Evolutionary conservation across 2,329 filamentous ascomycete species (phyloP), one percentile per base, ranked within the genome.

Genomic region (Didymella exigua): DNA sequence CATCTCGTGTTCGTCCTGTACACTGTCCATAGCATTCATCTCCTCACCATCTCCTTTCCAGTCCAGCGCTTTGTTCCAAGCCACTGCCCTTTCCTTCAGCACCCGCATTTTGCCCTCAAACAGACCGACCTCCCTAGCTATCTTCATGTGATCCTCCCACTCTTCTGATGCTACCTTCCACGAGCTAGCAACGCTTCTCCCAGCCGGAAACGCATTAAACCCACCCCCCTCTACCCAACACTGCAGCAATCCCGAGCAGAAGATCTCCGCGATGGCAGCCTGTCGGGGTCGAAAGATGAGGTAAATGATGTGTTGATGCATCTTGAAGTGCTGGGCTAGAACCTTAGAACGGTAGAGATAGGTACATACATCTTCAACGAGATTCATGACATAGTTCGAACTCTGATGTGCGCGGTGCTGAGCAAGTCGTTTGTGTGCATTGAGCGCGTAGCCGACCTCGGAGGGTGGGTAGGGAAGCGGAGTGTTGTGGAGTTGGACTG

Each of bases 301-400:
- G 26, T 65, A 71, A 8, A 71, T 57, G 34, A 72, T 61, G 41
- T 57, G 68, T 6, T 56, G 61, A 8, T 71, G 67, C 70, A 71
- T 67, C 1, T 3, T 31, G 18, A 69, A 73, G 4, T 49, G 54
- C n/a, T 66, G 60, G 3, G 19, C 5, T 1, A 72, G 59, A 0
- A 34, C 19, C 0, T 50, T 36, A 0, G 37, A 36, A 0, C 43
- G 27, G 24, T 64, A 40, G 1, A 70, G 54, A 29, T 67, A 40
- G 0, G 56, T 58, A 26, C 64, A 72, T 1, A 66, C 60, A 21
- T 73, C 69, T 41, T 70, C 66, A 0, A 68, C 58, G 0, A 73
- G 63, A 13, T 72, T 72, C 69, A 72, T 71, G 10, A 70, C 37
- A 18, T 67, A 66, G 34, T 71, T 72, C 3, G 65, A 70, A 0